Base-by-base conservation (phyloP, 2,329 filamentous ascomycete genomes). In the Scedosporium boydii region DNA sequence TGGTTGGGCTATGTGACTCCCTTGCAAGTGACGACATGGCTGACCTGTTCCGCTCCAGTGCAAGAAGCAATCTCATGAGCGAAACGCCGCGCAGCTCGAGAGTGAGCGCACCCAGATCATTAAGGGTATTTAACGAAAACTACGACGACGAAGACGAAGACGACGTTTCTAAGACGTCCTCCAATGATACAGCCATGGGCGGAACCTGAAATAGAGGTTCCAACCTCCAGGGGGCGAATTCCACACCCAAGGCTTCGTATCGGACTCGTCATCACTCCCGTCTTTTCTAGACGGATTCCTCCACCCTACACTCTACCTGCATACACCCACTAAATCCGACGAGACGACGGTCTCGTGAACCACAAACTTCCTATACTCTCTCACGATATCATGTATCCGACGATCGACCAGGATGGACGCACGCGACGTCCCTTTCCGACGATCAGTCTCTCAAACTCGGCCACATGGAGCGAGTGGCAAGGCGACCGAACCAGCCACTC, bases 51-150 rank as follows among this genome's bases (percentile, higher is more conserved):
- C 63, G 61, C 60, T 63, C 34, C 71, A 88, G 86, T 97, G 93
- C 83, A 96, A 97, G 83, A 95, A 96, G 81, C 92, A 96, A 76
- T 93, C 91, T 58, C 91, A 96, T 77, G 91, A 96, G 75, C 87
- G 92, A 68, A 99, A 99, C 75, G 90, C 91, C 64, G 89, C 92
- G 67, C 93, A 96, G 78, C 81, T 99, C 72, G 91, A 97, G 76
- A 86, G 87, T 63, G 93, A 99, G 82, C 84, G 93, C 72, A 99
- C 95, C 57, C 89, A 93, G 66, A 92, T 96, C 70, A 95, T 98
- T 78, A 93, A 90, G 77, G 93, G 93, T 65, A 88, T 96, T 74
- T 96, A 84, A 76, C 44, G 65, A 65, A 62, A 61, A 63, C 56
- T 63, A 65, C 59, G 63, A 65, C 34, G 65, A 65, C 56, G 62